Evolutionary conservation across 2,329 filamentous ascomycete genomes (phyloP).

Genomic region (Monosporascus sp.): DNA sequence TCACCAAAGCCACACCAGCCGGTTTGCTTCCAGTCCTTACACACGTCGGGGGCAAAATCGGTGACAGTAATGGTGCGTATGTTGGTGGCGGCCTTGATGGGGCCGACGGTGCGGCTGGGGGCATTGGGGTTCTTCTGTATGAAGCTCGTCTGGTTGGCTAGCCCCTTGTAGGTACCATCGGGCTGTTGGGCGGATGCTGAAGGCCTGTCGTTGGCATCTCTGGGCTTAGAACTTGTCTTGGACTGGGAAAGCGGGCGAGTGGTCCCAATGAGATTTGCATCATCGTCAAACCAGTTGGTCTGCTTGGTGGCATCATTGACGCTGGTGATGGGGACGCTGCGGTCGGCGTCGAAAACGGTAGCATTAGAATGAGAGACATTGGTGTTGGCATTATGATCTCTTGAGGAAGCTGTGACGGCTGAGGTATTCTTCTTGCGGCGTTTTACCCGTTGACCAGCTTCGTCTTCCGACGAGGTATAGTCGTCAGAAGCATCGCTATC

Average conservation of each 20-base stretch:
- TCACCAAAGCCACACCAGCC: conserved; percentile 68
- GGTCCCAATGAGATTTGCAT: conserved; percentile 54
- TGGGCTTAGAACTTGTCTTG: conserved; percentile 12
- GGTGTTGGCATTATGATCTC: conserved; percentile 32
- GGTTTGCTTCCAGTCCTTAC: conserved; percentile 88
- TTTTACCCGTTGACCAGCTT: conserved; percentile 72
- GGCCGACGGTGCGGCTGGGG: conserved; percentile 66
- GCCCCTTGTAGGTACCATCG: conserved; percentile 72
- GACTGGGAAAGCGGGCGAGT: conserved; percentile 36
- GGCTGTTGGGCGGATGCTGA: conserved; percentile 14
- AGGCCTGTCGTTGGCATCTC: conserved; percentile 1
- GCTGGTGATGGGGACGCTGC: conserved; percentile 55
- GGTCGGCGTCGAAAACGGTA: conserved; percentile 55
- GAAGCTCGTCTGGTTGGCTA: conserved; percentile 66
- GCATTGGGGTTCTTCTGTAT: conserved; percentile 78
- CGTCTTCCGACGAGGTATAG: conserved; percentile 71
- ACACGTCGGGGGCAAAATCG: conserved; percentile 88
- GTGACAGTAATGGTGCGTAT: conserved; percentile 85
- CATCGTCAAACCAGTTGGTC: conserved; percentile 83
- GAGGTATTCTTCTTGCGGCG: conserved; percentile 64
- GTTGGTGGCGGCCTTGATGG: conserved; percentile 82
- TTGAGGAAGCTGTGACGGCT: conserved; percentile 60
- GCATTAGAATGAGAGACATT: conserved; percentile 38
- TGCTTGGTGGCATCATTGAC: conserved; percentile 86
- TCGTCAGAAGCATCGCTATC: conserved; percentile 55